phyloP scores from a whole-genome alignment of 805 yeast genomes.

The Wickerhamomyces canadensis region DNA sequence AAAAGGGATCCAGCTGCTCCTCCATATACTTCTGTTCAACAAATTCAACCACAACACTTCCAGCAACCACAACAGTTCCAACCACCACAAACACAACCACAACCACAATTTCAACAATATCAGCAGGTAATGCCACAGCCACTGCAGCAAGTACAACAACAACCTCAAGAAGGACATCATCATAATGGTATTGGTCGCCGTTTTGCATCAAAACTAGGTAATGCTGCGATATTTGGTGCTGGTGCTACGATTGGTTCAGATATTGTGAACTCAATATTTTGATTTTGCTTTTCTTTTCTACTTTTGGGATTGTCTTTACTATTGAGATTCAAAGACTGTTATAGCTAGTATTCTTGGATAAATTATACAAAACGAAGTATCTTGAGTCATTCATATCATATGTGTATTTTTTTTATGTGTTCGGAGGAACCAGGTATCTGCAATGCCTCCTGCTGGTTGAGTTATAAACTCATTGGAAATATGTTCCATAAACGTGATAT shows the following conservation, averaged over 20 bases:
- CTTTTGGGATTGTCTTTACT: too few species aligned
- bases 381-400: too few species aligned
- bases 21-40: constrained; percentile 14
- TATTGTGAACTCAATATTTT: constrained; percentile 67
- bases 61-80: constrained; percentile 17
- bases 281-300: too few species aligned
- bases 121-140: too few species aligned
- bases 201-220: constrained; percentile 77
- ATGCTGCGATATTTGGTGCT: constrained; percentile 94
- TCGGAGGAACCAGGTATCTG: too few species aligned
- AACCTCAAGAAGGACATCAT: constrained; percentile 27
- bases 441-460: too few species aligned
- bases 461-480: constrained; percentile 14
- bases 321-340: too few species aligned
- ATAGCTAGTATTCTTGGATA: too few species aligned
- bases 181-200: constrained; percentile 41
- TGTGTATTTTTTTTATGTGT: too few species aligned
- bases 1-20: constrained; percentile 9
- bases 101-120: too few species aligned
- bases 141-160: constrained; percentile 28
- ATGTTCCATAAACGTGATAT: constrained; percentile 52
- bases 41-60: constrained; percentile 8
- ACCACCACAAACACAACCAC: constrained; percentile 23
- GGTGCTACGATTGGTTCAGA: constrained; percentile 93
- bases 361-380: too few species aligned